Evolutionary conservation across 768 basidiomycete species (phyloP), one percentile per base, ranked within the genome.

Genomic region (Ramaria sp.): DNA sequence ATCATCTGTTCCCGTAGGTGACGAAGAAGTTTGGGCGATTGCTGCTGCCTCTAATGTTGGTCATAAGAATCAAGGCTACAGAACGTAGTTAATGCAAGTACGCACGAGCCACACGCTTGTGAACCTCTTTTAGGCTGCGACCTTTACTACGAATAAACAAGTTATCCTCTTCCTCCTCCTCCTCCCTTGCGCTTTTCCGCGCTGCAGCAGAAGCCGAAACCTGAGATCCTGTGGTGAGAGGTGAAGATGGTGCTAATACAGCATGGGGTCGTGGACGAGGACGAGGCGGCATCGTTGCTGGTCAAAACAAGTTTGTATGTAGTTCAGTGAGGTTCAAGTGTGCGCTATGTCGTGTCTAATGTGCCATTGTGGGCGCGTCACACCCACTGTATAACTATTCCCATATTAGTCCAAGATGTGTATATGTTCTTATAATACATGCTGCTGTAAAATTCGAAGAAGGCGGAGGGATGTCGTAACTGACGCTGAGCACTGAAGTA

Each of bases 141-240:
- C 77, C 76, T 45, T 70, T 73, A 65, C 88, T 91, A 51, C 78
- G 78, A 63, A 88, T 78, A 62, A 89, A 90, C 67, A 80, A 72
- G 15, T 78, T 80, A 66, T 90, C 86, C 51, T 79, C 80, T 57
- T 88, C 83, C 11, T 77, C 66, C 20, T 72, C 68, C 19, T 67
- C 45, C 47, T 41, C 61, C 10, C 37, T 54, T 34, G 33, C 31
- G 17, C 56, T 60, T 41, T 54, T 59, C 34, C 53, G 52, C 52
- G 61, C 55, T 11, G 38, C 34, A 22, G 62, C 51, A 4, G 43
- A 24, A 20, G 62, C 57, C 9, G 59, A 42, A 12, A 49, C 45
- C 30, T 37, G 41, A 13, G 59, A n/a, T 17, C 24, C 31, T 41
- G 59, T 7, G 53, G 54, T 33, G 62, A 51, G 13, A 52, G 61